Evolutionary conservation across 371 early-diverging fungal species (phyloP).

Genomic region (Mucor saturninus): DNA sequence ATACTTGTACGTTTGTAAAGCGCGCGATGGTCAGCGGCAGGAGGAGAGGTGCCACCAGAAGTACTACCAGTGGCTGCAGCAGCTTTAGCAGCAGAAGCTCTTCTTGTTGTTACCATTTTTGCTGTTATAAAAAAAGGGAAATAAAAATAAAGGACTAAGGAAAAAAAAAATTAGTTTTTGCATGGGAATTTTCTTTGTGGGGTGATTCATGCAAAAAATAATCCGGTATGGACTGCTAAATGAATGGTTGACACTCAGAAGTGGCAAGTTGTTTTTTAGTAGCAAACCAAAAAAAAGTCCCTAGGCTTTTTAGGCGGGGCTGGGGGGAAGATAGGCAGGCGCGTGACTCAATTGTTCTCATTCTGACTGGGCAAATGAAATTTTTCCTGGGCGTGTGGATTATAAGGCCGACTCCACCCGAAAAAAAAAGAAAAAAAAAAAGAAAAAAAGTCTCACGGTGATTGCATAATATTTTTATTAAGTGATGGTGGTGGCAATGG

Average conservation of each 20-base stretch:
- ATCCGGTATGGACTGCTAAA: not conserved
- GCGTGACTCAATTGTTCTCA: not conserved
- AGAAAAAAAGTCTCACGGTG: not conserved
- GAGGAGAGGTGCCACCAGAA: too few relatives aligned
- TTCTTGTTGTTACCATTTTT: slow-evolving; percentile 26
- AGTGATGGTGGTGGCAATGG: slow-evolving; percentile 20
- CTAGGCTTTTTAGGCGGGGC: too few relatives aligned
- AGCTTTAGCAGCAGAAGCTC: slow-evolving; percentile 12
- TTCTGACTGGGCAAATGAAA: not conserved
- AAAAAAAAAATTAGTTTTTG: not conserved
- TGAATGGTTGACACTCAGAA: too few relatives aligned
- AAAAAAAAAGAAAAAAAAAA: slow-evolving; percentile 9
- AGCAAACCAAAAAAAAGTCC: too few relatives aligned
- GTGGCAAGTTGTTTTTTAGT: too few relatives aligned
- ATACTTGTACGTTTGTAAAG: slow-evolving; percentile 54
- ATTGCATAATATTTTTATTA: not conserved
- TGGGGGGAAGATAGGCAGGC: not conserved
- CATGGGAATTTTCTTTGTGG: not conserved
- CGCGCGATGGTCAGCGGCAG: slow-evolving; percentile 15
- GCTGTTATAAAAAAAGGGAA: not conserved
- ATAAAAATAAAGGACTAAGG: slow-evolving; percentile 3
- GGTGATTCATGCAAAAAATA: not conserved
- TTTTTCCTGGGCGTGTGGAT: not conserved
- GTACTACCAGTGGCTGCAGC: not conserved
- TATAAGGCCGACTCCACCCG: slow-evolving; percentile 13